Evolutionary conservation across 176 grass and related monocot species (phyloP), one percentile per base, ranked within the genome.

Genomic region (Musa troglodytarum): DNA sequence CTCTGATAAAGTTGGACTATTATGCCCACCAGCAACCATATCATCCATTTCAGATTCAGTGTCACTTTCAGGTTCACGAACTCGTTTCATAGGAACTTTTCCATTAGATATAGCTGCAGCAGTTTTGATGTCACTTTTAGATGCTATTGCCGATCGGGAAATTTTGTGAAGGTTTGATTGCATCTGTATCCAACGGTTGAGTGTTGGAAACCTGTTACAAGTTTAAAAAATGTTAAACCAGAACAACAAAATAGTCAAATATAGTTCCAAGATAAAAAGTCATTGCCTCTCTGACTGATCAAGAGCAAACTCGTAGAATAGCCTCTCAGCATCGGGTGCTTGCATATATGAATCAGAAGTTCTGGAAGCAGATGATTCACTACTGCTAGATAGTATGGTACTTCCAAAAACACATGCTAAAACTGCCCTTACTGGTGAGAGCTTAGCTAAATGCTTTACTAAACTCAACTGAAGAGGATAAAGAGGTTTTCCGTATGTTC

Each of bases 111-210:
- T 76, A 88, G 83, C 51, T 68, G 81, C 54, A 71, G 77, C 51
- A 43, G 80, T 51, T 63, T 90, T 79, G 73, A 26, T 84, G 67
- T 79, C 68, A 59, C 72, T 83, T 85, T 91, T 85, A 77, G 81
- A 55, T 82, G 90, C 56, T 72, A 88, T 80, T 29, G 83, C 78
- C 49, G 90, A 93, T 77, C 83, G 88, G 23, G 94, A 98, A 68
- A 98, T 86, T 77, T 84, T 83, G 66, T 98, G 94, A 85, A 98
- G 94, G 80, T 98, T 98, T 57, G 90, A 98, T 71, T 98, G 94
- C 87, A 93, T 89, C 82, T 98, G 94, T 86, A 98, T 98, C 94
- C 94, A 98, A 23, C 94, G 86, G 77, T 93, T 93, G 68, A 98
- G 82, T 72, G 94, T 98, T 78, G 90, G 88, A 69, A 91, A 93